Evolutionary conservation across 495 filamentous ascomycete species (phyloP).

Genomic region (Hyaloscypha bicolor): DNA sequence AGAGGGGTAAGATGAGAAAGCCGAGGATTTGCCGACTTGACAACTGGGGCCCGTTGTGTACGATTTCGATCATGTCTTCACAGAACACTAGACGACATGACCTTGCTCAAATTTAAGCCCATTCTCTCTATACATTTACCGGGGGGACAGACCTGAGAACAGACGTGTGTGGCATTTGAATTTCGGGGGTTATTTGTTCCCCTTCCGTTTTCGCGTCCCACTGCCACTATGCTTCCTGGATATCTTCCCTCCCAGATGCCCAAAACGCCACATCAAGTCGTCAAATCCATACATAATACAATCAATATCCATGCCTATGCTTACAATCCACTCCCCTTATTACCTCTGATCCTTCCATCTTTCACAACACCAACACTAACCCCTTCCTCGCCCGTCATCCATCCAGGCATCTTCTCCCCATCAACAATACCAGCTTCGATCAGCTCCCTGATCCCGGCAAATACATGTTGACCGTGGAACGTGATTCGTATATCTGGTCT

Average conservation of each 20-base stretch:
- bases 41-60: no score
- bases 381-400: constrained; percentile 88
- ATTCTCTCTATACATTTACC: neutral
- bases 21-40: no score
- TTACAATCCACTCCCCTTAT: constrained; percentile 49
- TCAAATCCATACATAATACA: neutral
- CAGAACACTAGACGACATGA: no score
- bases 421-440: constrained; percentile 75
- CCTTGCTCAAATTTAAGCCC: no score
- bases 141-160: neutral
- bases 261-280: constrained; percentile 5
- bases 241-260: constrained; percentile 8
- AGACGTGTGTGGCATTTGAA: neutral
- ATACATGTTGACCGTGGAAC: constrained; percentile 78
- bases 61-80: no score
- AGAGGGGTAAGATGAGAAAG: neutral
- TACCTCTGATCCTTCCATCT: constrained; percentile 57
- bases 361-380: constrained; percentile 71
- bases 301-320: neutral
- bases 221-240: constrained; percentile 1
- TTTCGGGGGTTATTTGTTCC: neutral
- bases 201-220: neutral
- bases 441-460: constrained; percentile 73
- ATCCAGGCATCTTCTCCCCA: constrained; percentile 78
- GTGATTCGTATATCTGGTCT: constrained; percentile 62